Evolutionary conservation across 139 green algal species (phyloP).

Genomic region (Chlamydomonas incerta): DNA sequence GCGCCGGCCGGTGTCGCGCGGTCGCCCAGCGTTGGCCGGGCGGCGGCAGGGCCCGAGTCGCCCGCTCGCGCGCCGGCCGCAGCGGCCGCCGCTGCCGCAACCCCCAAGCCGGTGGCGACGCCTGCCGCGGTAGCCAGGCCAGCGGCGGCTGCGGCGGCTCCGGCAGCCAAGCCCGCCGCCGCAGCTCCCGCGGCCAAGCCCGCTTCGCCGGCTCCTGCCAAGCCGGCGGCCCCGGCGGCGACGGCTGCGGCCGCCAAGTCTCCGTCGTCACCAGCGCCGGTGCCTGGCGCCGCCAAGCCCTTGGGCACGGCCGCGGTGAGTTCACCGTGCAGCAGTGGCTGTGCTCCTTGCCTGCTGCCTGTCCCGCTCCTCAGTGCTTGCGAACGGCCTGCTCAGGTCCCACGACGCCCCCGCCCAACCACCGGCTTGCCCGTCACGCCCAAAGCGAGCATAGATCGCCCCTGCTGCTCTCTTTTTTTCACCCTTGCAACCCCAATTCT

Average conservation of each 20-base stretch:
- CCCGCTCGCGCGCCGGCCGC: not conserved
- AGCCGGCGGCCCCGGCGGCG: not conserved
- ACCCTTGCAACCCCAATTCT: too few relatives aligned
- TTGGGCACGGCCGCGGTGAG: not conserved
- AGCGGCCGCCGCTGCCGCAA: not conserved
- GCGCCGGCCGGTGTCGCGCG: not conserved
- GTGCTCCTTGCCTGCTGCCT: not conserved
- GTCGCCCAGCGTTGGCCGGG: not conserved
- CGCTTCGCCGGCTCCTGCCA: not conserved
- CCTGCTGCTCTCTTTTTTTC: not conserved
- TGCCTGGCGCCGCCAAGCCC: not conserved
- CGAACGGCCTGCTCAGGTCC: not conserved
- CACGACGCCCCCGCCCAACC: not conserved
- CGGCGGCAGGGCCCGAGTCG: not conserved
- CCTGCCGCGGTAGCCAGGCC: not conserved
- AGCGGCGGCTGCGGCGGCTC: not conserved
- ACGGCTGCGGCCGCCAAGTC: not conserved
- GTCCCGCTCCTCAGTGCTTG: not conserved
- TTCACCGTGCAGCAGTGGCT: not conserved
- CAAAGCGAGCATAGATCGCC: too few relatives aligned
- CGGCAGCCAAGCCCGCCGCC: not conserved
- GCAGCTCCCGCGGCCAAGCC: not conserved
- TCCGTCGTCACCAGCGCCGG: not conserved
- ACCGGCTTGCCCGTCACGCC: not conserved
- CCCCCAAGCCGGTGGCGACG: not conserved